These are phyloP conservation scores for Neohortaea acidophila DNA, from an alignment of 495 filamentous ascomycete genomes.

Conservation along the genomic window DNA sequence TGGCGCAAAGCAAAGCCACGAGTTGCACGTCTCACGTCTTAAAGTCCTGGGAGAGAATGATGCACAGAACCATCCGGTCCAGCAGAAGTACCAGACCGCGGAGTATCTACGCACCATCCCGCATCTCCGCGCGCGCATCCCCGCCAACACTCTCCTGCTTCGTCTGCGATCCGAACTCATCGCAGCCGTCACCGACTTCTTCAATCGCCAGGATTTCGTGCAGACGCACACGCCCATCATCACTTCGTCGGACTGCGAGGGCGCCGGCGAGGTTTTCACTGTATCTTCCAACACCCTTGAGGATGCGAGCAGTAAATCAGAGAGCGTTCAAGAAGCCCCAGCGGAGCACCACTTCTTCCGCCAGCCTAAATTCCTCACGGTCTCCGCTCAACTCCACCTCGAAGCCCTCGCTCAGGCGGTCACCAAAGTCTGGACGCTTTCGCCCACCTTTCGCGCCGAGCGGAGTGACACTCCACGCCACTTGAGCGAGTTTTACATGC, in stretches of 20 bases:
- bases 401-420: slow-evolving; percentile 83
- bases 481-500: slow-evolving; percentile 97
- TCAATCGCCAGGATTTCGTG: slow-evolving; percentile 51
- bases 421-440: slow-evolving; percentile 83
- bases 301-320: neutral
- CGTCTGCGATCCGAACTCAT: slow-evolving; percentile 72
- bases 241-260: slow-evolving; percentile 95
- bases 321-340: slow-evolving; percentile 7
- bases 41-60: slow-evolving; percentile 61
- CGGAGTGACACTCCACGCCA: slow-evolving; percentile 88
- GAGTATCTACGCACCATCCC: slow-evolving; percentile 82
- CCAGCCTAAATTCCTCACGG: slow-evolving; percentile 85
- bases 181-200: slow-evolving; percentile 56
- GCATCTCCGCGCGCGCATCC: slow-evolving; percentile 74
- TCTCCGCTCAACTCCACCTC: slow-evolving; percentile 86
- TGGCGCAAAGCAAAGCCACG: slow-evolving; percentile 56
- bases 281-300: slow-evolving; percentile 34
- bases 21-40: slow-evolving; percentile 57
- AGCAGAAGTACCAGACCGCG: slow-evolving; percentile 82
- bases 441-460: slow-evolving; percentile 87
- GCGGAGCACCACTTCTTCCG: slow-evolving; percentile 50
- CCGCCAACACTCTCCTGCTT: slow-evolving; percentile 63
- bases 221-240: slow-evolving; percentile 88
- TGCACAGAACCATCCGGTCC: slow-evolving; percentile 76
- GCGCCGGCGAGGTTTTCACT: slow-evolving; percentile 88